Base-by-base conservation (phyloP, 1,284 basidiomycete species). In the Moesziomyces parantarcticus region DNA sequence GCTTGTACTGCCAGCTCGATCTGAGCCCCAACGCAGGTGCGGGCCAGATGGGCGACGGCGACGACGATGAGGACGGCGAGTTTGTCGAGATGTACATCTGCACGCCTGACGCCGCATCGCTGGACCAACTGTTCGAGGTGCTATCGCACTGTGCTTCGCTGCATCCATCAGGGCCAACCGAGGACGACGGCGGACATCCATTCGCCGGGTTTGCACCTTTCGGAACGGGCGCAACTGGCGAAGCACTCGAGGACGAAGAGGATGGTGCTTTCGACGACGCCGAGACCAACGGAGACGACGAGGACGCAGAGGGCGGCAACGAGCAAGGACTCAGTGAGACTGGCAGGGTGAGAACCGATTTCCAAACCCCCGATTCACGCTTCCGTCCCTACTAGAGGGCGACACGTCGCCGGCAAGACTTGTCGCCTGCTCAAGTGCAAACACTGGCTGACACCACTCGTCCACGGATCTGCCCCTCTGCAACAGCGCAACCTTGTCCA, bases 341-440 rank as follows among this genome's bases (percentile, higher is more conserved):
- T 75, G 94, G 94, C 86, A 91, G 92, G 91, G 93, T 96, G 90
- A 93, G 93, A 90, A 91, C 89, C 85, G 89, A 92, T 91, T 92
- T 92, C 85, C 85, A 89, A 85, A 90, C 90, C 86, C 85, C 85
- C 21, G 86, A 90, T 86, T 89, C 87, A 81, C 90, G 94, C 85
- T 95, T 87, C 85, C 86, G 89, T 66, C 94, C 94, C 68, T 96
- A 97, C 88, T 96, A 29, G 51, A 59, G 46, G 32, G 9, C 18
- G 54, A 16, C 3, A 44, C 25, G 34, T 36, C 14, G 34, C 14
- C 34, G 34, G 16, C 34, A 36, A 36, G 34, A 16, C 34, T 36
- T 14, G 34, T 36, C 34, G 16, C 34, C 34, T 36, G 34, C 34
- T 36, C 34, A 36, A 47, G 20, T 39, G 21, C 26, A 40, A 50